Evolutionary conservation across 1,284 basidiomycete genomes (phyloP), one percentile per base, ranked within the genome.

Genomic region (Trichosporon sp.): DNA sequence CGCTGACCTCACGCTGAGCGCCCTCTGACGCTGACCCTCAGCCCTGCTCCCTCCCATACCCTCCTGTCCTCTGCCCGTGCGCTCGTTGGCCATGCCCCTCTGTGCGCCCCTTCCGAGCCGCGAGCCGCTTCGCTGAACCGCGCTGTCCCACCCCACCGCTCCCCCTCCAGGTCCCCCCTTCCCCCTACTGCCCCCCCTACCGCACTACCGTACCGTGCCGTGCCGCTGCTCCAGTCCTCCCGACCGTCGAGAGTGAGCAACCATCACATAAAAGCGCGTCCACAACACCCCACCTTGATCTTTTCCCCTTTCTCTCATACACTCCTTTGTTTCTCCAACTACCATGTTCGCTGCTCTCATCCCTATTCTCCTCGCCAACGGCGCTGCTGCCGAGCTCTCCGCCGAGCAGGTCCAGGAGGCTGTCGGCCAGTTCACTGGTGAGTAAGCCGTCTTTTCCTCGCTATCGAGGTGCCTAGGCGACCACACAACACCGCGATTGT

Each of bases 311-410:
- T 65, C 43, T 54, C 14, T 31, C 51, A 26, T 37, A 19, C 35
- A 46, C 31, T 31, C 38, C 38, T 21, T 31, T n/a, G 11, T 40
- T 14, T 7, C 56, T 40, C 48, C 51, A 31, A 54, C 35, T 38
- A 70, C 40, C 46, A 73, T 75, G 73, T 46, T 72, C 68, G 67
- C 65, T 43, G 54, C 68, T 69, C 51, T 70, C 66, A 14, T 68
- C 66, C 35, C 46, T 37, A 26, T 68, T 59, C 51, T 71, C 65
- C 65, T 73, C 69, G 71, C 70, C 31, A 38, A 59, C 38, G 21
- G 67, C 69, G 65, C 31, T 26, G 56, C 56, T 54, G 68, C 64
- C 64, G 64, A 63, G 51, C 56, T 69, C 71, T 51, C 19, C 66
- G 8, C 63, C n/a, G 37, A 31, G 31, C 61, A 71, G 51, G 54